Evolutionary conservation across 1,284 basidiomycete genomes (phyloP), one percentile per base, ranked within the genome.

Genomic region (Puccinia hordei): DNA sequence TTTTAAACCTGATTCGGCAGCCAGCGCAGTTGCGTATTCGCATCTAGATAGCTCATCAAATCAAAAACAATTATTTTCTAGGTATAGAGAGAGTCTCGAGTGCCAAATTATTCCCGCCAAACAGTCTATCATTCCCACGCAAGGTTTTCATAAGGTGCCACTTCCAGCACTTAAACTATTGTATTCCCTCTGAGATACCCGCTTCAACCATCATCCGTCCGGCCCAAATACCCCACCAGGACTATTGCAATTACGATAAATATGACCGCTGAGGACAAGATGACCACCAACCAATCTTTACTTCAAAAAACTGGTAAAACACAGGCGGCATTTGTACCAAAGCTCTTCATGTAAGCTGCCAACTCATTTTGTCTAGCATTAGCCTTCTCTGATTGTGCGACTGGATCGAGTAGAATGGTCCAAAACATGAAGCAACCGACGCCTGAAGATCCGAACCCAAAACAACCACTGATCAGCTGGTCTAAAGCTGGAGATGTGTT

Each of bases 241-340:
- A 41, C 12, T 41, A 33, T 27, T 55, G 4, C 15, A 73, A 49
- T 68, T 24, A 73, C 61, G 72, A 35, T 13, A 15, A 61, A 38
- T 22, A 27, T 12, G 6, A n/a, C 9, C 22, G 57, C 24, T n/a
- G 72, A 57, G 2, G 38, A 44, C 24, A 38, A 73, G n/a, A 61
- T 73, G 72, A 12, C 72, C 44, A 12, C 53, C 38, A 76, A 66
- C 46, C 61, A 51, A 35, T 66, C 61, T 51, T 19, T 53, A 27
- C 73, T 76, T 24, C 73, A 49, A 30, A 76, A 76, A 24, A 65
- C 57, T 17, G 61, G 73, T 24, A 65, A 76, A 66, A 76, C 57
- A n/a, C 73, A 76, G 46, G 73, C 73, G 55, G 73, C 73, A 27
- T 76, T 76, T 35, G 73, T 76, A 24, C 73, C 73, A 30, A 76